Base-by-base conservation (phyloP, 2,329 filamentous ascomycete genomes). In the Rutstroemia sp. region DNA sequence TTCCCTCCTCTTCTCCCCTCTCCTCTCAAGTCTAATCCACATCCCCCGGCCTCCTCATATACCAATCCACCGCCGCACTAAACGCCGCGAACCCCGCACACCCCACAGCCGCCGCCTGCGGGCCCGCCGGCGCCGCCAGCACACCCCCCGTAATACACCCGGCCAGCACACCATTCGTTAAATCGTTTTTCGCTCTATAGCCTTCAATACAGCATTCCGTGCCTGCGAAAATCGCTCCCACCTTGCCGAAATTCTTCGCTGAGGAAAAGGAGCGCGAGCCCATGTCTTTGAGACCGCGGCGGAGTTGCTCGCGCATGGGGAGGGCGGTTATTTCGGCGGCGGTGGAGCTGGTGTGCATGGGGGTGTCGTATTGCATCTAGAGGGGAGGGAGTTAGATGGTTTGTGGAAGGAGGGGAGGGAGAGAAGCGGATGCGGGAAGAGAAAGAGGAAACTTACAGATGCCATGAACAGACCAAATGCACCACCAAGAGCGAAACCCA, bases 401-500 rank as follows among this genome's bases (percentile, higher is more conserved):
- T n/a, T n/a, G n/a, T n/a, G n/a, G n/a, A n/a, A n/a, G n/a, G n/a
- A n/a, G n/a, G n/a, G n/a, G n/a, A n/a, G n/a, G n/a, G n/a, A n/a
- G n/a, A n/a, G n/a, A n/a, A n/a, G n/a, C n/a, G n/a, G n/a, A 38
- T 37, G 23, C 19, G 48, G 16, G 48, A 21, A 48, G 23, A 45
- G 54, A 45, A 54, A 37, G 39, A 23, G 21, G 39, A 54, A 49
- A 77, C 87, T 61, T 84, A 95, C 90, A 68, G 89, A 94, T 58
- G 92, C 90, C 92, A 97, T 99, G 78, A 99, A 99, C 67, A 97
- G 81, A 64, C 94, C 94, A 65, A 99, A 99, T 45, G 95, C 78
- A 67, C 91, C 94, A 61, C 94, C 94, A 63, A 99, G 86, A 39
- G 86, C 94, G 67, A 96, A 96, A 16, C 94, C 94, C 83, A 95